phyloP scores from a whole-genome alignment of 768 basidiomycete species.

The Leccinum olivaceopallidum region DNA sequence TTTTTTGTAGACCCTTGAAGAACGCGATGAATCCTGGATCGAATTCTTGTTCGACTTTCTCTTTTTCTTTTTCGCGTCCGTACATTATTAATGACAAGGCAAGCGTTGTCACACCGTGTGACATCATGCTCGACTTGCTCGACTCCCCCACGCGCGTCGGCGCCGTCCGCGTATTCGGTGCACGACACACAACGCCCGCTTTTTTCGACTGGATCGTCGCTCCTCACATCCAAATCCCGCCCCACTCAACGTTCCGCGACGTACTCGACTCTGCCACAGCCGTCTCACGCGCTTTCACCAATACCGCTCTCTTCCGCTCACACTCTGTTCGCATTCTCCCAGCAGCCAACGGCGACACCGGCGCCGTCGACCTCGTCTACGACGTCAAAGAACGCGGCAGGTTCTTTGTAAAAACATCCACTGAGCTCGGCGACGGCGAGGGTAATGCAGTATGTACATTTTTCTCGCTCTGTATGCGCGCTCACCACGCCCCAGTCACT shows the following conservation, averaged over 20 bases:
- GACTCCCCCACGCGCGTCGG: conserved; percentile 67
- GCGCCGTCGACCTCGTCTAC: conserved; percentile 81
- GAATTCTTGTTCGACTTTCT: conserved; percentile 42
- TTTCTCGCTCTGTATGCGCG: background rate
- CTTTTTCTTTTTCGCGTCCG: conserved; percentile 40
- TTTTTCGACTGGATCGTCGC: conserved; percentile 82
- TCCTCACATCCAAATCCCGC: conserved; percentile 49
- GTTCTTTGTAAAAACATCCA: conserved; percentile 77
- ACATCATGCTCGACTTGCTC: conserved; percentile 34
- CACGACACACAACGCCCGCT: conserved; percentile 64
- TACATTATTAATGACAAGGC: conserved; percentile 55
- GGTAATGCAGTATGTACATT: conserved; percentile 76
- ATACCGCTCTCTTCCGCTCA: conserved; percentile 75
- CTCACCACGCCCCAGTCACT: conserved; percentile 51
- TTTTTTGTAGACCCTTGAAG: conserved; percentile 59
- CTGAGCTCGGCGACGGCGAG: conserved; percentile 92
- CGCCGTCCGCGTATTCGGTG: conserved; percentile 81
- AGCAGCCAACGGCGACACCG: conserved; percentile 50
- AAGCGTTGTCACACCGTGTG: conserved; percentile 10
- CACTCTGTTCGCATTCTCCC: conserved; percentile 66
- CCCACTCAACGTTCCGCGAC: conserved; percentile 49
- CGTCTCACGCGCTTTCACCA: conserved; percentile 63
- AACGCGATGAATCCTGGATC: conserved; percentile 79
- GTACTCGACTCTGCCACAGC: conserved; percentile 70
- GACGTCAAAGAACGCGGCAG: conserved; percentile 74